Conservation (phyloP, 768 basidiomycete genomes). For the Termitomyces heimii region DNA sequence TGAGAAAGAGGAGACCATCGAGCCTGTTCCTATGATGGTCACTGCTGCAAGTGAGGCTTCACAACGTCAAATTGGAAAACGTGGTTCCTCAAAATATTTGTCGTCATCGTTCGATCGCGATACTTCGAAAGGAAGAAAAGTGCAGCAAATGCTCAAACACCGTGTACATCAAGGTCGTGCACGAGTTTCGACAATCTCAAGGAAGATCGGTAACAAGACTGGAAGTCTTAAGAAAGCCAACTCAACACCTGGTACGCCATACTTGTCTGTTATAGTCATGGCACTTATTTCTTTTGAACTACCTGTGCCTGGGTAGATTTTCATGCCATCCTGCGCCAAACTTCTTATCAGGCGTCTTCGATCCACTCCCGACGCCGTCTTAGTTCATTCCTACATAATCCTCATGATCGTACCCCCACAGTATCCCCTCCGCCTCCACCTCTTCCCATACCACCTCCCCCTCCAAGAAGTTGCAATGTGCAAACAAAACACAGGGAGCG, state of each 20-base stretch:
- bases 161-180: slow-evolving; percentile 70
- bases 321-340: slow-evolving; percentile 54
- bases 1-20: slow-evolving; percentile 11
- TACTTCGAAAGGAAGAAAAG: slow-evolving; percentile 59
- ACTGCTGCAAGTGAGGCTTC: slow-evolving; percentile 47
- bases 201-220: slow-evolving; percentile 61
- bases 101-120: slow-evolving; percentile 35
- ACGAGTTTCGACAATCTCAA: slow-evolving; percentile 70
- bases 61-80: background rate
- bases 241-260: slow-evolving; percentile 61
- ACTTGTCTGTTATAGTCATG: background rate
- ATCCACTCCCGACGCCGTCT: slow-evolving; percentile 75
- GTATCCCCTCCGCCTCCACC: slow-evolving; percentile 36
- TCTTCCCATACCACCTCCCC: slow-evolving; percentile 37
- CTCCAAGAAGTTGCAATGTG: slow-evolving; percentile 30
- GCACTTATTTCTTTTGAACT: background rate
- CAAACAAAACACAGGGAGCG: slow-evolving; percentile 54
- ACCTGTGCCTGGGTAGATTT: slow-evolving; percentile 44
- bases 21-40: slow-evolving; percentile 48
- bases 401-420: slow-evolving; percentile 27
- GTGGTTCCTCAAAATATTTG: slow-evolving; percentile 24
- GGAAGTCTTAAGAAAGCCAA: slow-evolving; percentile 51
- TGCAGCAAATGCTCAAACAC: slow-evolving; percentile 70
- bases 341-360: slow-evolving; percentile 67
- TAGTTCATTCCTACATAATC: slow-evolving; percentile 41